These are phyloP conservation scores for Lactarius pseudohatsudake DNA, from an alignment of 768 basidiomycete genomes.

Conservation along the genomic window DNA sequence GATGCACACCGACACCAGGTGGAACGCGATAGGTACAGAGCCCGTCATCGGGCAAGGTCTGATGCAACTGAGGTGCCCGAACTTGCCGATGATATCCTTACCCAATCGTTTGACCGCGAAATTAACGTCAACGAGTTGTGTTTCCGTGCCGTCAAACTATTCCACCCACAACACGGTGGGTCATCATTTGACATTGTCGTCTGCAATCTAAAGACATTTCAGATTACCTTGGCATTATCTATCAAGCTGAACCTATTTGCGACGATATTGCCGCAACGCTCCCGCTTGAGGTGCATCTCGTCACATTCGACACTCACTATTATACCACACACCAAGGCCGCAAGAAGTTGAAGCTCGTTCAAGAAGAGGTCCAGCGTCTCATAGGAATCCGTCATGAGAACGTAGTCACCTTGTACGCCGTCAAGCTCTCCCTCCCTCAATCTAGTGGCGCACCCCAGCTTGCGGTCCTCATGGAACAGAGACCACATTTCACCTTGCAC, in stretches of 20 bases:
- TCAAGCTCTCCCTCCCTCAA: conserved; percentile 57
- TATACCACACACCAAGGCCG: conserved; percentile 68
- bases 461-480: conserved; percentile 69
- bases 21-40: conserved; percentile 52
- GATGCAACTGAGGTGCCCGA: conserved; percentile 65
- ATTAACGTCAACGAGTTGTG: conserved; percentile 57
- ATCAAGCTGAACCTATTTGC: conserved; percentile 73
- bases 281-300: conserved; percentile 65
- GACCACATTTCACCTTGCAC: conserved; percentile 61
- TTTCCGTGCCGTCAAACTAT: conserved; percentile 68
- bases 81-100: conserved; percentile 40
- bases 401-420: conserved; percentile 64
- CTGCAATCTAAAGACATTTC: conserved; percentile 2
- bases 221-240: conserved; percentile 67
- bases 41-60: conserved; percentile 64
- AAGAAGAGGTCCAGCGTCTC: conserved; percentile 63
- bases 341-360: conserved; percentile 68
- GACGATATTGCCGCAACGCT: conserved; percentile 58
- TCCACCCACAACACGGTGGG: conserved; percentile 67
- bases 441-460: conserved; percentile 52
- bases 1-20: conserved; percentile 60
- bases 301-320: conserved; percentile 67
- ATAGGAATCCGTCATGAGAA: conserved; percentile 61
- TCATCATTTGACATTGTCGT: background rate
- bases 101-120: conserved; percentile 59